phyloP scores from a whole-genome alignment of 2,329 filamentous ascomycete genomes.

The Botrytis fragariae region DNA sequence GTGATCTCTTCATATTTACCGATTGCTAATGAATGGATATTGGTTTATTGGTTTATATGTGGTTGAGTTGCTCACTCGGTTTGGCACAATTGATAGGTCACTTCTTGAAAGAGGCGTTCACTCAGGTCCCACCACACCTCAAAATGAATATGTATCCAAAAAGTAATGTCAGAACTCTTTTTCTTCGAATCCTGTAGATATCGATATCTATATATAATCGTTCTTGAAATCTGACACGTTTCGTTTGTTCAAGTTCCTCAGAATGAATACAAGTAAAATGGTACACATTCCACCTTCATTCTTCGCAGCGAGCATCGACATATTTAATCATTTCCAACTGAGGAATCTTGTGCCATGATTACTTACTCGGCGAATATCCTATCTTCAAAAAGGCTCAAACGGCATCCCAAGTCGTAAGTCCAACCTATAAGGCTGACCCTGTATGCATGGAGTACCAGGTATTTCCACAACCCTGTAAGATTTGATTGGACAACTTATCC shows the following conservation, averaged over 20 bases:
- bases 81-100: not conserved
- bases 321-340: not conserved
- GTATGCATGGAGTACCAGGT: slow-evolving; percentile 7
- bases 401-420: slow-evolving; percentile 2
- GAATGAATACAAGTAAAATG: not conserved
- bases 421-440: slow-evolving; percentile 17
- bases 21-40: not conserved
- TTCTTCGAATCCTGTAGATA: not conserved
- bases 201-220: not conserved
- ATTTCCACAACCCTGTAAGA: not conserved
- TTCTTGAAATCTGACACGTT: not conserved
- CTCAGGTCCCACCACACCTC: not conserved
- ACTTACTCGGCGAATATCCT: slow-evolving; percentile 14
- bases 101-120: not conserved
- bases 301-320: not conserved
- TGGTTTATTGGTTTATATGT: not conserved
- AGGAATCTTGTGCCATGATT: slow-evolving; percentile 15
- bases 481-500: slow-evolving; percentile 9
- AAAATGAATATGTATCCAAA: not conserved
- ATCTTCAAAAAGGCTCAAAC: not conserved
- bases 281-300: not conserved
- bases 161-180: slow-evolving; percentile 1
- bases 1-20: not conserved
- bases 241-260: not conserved
- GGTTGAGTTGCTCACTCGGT: not conserved